Conservation (phyloP, 805 yeast genomes). For the Cyberlindnera maclurae region DNA sequence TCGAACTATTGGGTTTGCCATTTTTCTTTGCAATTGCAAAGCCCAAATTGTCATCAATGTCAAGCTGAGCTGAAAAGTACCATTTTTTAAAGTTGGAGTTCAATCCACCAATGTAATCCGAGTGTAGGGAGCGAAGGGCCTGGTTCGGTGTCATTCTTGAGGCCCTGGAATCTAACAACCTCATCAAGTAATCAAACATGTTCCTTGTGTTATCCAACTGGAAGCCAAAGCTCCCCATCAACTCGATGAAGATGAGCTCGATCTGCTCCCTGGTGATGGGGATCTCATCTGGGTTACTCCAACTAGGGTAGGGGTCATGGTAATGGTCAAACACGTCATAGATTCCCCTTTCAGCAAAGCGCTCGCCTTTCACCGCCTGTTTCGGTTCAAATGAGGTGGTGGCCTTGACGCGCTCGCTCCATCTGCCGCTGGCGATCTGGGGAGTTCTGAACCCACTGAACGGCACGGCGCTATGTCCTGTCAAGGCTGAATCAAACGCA, state of each 20-base stretch:
- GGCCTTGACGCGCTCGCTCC: conserved; percentile 33
- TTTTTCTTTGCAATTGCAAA: conserved; percentile 25
- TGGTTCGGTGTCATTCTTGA: conserved; percentile 50
- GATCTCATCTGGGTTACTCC: conserved; percentile 33
- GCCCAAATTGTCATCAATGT: conserved; percentile 45
- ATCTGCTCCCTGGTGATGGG: conserved; percentile 51
- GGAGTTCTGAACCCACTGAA: conserved; percentile 96
- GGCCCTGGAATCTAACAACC: conserved; percentile 60
- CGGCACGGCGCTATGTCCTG: conserved; percentile 43
- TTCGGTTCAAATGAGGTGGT: conserved; percentile 23
- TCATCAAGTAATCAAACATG: conserved; percentile 59
- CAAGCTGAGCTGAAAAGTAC: conserved; percentile 72
- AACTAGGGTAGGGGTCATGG: conserved; percentile 46
- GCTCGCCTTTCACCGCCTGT: conserved; percentile 26
- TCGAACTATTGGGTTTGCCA: conserved; percentile 18
- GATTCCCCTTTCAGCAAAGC: conserved; percentile 33
- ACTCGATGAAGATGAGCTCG: conserved; percentile 44
- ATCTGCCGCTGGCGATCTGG: conserved; percentile 73
- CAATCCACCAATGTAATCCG: conserved; percentile 68
- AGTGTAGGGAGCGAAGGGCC: conserved; percentile 57
- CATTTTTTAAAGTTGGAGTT: conserved; percentile 66
- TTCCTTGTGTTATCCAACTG: conserved; percentile 59
- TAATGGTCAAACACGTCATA: conserved; percentile 36
- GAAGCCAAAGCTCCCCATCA: conserved; percentile 56
- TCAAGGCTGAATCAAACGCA: conserved; percentile 24